Base-by-base conservation (phyloP, 2,329 filamentous ascomycete genomes). In the Claviceps pazoutovae region DNA sequence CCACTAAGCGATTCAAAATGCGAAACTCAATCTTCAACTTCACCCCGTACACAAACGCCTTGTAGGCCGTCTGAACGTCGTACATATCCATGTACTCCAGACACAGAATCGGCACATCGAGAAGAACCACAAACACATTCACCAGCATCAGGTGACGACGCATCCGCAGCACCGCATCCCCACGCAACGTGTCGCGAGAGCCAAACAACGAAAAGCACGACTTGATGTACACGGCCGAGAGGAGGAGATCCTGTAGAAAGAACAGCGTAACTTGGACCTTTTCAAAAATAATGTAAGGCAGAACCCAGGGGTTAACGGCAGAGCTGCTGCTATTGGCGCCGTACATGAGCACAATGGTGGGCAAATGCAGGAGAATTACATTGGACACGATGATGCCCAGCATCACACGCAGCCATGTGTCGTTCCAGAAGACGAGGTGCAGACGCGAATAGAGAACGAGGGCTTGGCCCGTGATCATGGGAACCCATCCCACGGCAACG, bases 371-470 rank as follows among this genome's bases (percentile, higher is more conserved):
- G 3, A 79, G 53, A 34, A 80, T 56, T 19, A 69, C 69, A 58
- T 80, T 73, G 55, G 69, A 60, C 50, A 80, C 70, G 52, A 84
- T 82, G 72, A 82, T 78, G 54, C 58, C 67, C 1, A 80, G 67
- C 0, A 79, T 72, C 8, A 69, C 68, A 3, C 68, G 69, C 1
- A 82, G 66, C 8, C 73, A 62, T 2, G 63, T 62, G 4, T 69
- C 50, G 68, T 78, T 74, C 17, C 70, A 70, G 3, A 78, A 66
- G 14, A 83, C 71, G 3, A 83, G 68, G 58, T 82, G 78, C 0
- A 83, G 70, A 2, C 80, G 73, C 2, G 78, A 82, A 65, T 79
- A 83, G 1, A 83, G 66, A 1, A 83, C 79, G 7, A 82, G 57
- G 0, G 74, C 74, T 58, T 82, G 77, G 0, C 79, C 79, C 3